Conservation (phyloP, 129 eudicot species). For the Saposhnikovia divaricata region DNA sequence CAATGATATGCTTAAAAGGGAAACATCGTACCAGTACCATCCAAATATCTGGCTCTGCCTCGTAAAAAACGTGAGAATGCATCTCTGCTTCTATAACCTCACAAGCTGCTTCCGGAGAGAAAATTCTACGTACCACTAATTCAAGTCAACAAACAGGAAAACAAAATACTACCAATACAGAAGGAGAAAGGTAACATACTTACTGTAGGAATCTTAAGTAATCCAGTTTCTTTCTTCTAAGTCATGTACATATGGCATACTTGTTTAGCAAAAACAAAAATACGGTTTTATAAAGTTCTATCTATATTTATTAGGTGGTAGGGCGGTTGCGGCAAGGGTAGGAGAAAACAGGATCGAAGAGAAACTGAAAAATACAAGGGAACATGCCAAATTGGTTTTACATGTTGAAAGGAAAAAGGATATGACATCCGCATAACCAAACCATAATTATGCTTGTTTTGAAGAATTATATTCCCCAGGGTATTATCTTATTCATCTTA, state of each 20-base stretch:
- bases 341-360: background rate
- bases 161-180: conserved; percentile 4
- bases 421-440: background rate
- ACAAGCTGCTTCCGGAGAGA: conserved; percentile 97
- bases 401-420: background rate
- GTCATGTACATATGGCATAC: background rate
- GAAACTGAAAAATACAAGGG: background rate
- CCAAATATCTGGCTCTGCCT: conserved; percentile 99
- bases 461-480: no score
- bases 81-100: conserved; percentile 97
- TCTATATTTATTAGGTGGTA: background rate
- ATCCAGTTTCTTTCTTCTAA: background rate
- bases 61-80: conserved; percentile 86
- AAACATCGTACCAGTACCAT: conserved; percentile 80
- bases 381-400: background rate
- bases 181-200: background rate
- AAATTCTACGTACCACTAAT: conserved; percentile 47
- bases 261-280: background rate
- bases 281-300: background rate
- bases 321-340: background rate
- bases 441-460: background rate
- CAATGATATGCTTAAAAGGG: background rate
- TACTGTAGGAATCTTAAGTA: background rate
- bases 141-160: background rate
- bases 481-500: no score